These are phyloP conservation scores for Graphiopsis chlorocephala DNA, from an alignment of 2,329 filamentous ascomycete genomes.

Conservation along the genomic window DNA sequence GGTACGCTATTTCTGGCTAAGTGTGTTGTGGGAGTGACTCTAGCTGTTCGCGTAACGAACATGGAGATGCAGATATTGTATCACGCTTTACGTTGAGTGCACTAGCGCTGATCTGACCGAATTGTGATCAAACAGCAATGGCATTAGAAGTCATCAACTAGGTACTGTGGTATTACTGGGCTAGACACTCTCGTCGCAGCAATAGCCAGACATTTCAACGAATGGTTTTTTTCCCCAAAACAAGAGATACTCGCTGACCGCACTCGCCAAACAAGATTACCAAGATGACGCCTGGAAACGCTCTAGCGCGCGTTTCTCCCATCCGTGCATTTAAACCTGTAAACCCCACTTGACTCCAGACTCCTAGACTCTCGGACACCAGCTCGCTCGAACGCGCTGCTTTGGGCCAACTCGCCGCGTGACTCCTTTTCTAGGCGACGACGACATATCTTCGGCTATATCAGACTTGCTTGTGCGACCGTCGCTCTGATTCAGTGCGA, in stretches of 20 bases:
- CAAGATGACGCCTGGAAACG: constrained; percentile 7
- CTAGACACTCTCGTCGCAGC: background rate
- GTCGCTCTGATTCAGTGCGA: background rate
- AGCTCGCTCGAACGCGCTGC: constrained; percentile 6
- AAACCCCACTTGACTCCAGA: constrained; percentile 13
- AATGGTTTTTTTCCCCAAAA: background rate
- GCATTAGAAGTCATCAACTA: background rate
- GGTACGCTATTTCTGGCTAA: background rate
- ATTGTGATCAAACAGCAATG: background rate
- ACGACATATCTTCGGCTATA: background rate
- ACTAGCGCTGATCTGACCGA: constrained; percentile 1
- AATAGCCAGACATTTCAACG: background rate
- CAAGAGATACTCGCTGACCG: background rate
- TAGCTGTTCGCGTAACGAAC: background rate
- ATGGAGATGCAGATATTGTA: constrained; percentile 11
- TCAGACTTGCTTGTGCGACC: background rate
- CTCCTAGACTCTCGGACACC: constrained; percentile 9
- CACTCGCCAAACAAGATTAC: constrained; percentile 1
- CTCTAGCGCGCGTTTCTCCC: background rate
- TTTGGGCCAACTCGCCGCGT: constrained; percentile 9
- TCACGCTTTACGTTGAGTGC: constrained; percentile 8
- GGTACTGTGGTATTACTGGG: background rate
- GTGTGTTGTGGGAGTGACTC: background rate
- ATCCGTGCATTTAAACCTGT: constrained; percentile 11
- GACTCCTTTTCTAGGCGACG: background rate